Base-by-base conservation (phyloP, 2,329 filamentous ascomycete genomes). In the Gyromitra esculenta region DNA sequence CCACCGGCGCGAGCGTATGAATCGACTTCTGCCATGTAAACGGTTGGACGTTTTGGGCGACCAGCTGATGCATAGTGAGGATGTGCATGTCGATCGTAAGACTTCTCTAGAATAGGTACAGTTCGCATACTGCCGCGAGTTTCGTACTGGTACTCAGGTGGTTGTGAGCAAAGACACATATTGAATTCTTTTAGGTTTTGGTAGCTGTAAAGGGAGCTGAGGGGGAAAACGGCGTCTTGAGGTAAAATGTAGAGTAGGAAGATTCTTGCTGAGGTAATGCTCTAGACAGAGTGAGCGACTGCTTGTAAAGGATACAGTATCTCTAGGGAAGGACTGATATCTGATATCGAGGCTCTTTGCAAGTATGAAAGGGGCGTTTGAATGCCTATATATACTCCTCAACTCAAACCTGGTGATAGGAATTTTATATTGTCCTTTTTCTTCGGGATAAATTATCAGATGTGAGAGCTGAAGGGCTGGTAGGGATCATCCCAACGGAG, bases 71-170 rank as follows among this genome's bases (percentile, higher is more conserved):
- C 52, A 31, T 65, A 77, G 31, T 45, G 59, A 6, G 75, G 57
- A 18, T 75, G 75, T 5, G 71, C 56, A 45, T 77, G 72, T 63
- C 75, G 57, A 11, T 74, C 70, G 48, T 75, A 77, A n/a, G 75
- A 74, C 52, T 74, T 77, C 48, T 76, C 74, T 18, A 69, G 62
- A 25, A 77, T 59, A 43, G 75, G 72, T 18, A 65, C 50, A 9
- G 65, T 45, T 43, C 75, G 48, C 9, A 57, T 18, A 35, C 48
- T 50, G 31, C 74, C 45, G 35, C 70, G 70, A 13, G 63, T 18
- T 52, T 76, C 68, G 69, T 76, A 68, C 39, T 73, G 64, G 25
- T 77, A 77, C 50, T 75, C 75, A 13, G 69, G 52, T 25, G 70
- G 64, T 7, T 77, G 70, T 25, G 71, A 60, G 25, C 63, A 69